phyloP scores from a whole-genome alignment of 1,139 yeast species.

The Hyphopichia buzzinii region DNA sequence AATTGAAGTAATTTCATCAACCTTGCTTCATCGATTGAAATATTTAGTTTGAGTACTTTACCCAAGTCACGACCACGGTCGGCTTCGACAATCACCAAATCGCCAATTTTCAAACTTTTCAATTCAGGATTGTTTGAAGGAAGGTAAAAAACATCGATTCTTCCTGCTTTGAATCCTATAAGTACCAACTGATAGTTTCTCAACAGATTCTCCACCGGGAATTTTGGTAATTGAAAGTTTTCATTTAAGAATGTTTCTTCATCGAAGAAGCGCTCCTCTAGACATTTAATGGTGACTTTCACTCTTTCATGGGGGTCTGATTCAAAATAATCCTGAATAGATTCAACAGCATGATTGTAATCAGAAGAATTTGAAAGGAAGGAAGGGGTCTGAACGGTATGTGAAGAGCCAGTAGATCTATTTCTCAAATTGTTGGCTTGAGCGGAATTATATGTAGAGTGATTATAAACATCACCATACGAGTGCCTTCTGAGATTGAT shows the following conservation, averaged over 20 bases:
- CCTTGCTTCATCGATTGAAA: conserved; percentile 65
- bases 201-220: conserved; percentile 37
- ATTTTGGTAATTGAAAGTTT: conserved; percentile 39
- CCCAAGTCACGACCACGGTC: conserved; percentile 95
- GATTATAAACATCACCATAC: conserved; percentile 19
- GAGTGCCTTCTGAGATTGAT: conserved; percentile 25
- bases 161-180: conserved; percentile 83
- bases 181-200: conserved; percentile 47
- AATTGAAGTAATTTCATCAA: conserved; percentile 52
- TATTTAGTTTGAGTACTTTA: conserved; percentile 62
- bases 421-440: neutral
- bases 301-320: conserved; percentile 43
- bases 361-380: conserved; percentile 1
- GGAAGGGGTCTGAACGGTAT: neutral
- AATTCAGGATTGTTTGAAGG: conserved; percentile 35
- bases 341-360: conserved; percentile 13
- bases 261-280: conserved; percentile 24
- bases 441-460: conserved; percentile 1
- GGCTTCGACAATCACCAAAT: conserved; percentile 94
- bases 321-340: conserved; percentile 37
- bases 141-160: conserved; percentile 77
- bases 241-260: conserved; percentile 31
- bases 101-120: conserved; percentile 48
- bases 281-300: conserved; percentile 27
- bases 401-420: neutral